These are phyloP conservation scores for Discostella pseudostelligera DNA, from an alignment of 108 stramenopile species.

Conservation along the genomic window DNA sequence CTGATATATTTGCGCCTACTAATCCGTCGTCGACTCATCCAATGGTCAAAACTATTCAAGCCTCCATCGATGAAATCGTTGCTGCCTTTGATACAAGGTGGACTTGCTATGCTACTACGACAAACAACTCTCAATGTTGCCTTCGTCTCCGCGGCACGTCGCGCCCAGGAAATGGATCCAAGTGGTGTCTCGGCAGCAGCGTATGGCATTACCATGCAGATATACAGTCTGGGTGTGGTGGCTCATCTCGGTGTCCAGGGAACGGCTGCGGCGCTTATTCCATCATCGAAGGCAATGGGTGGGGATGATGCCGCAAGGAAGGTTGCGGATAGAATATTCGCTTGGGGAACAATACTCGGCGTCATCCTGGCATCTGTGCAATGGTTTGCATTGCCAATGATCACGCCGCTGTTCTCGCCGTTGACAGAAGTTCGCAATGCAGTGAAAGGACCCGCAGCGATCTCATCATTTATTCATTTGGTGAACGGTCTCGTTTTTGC, in stretches of 20 bases:
- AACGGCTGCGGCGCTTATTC: slow-evolving; percentile 70
- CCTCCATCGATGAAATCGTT: slow-evolving; percentile 53
- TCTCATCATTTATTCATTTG: slow-evolving; percentile 67
- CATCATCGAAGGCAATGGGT: slow-evolving; percentile 48
- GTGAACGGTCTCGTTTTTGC: slow-evolving; percentile 76
- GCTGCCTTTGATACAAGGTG: slow-evolving; percentile 64
- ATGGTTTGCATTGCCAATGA: slow-evolving; percentile 45
- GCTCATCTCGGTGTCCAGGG: slow-evolving; percentile 68
- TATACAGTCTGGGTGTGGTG: slow-evolving; percentile 74
- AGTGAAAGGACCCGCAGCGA: slow-evolving; percentile 58
- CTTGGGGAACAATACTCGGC: slow-evolving; percentile 65
- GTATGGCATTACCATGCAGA: slow-evolving; percentile 82
- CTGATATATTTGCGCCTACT: slow-evolving; percentile 61
- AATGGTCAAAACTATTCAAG: slow-evolving; percentile 44
- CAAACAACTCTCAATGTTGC: slow-evolving; percentile 70
- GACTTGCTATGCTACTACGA: slow-evolving; percentile 65
- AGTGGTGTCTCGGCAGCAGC: slow-evolving; percentile 80
- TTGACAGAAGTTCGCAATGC: slow-evolving; percentile 72
- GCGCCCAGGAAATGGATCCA: slow-evolving; percentile 74
- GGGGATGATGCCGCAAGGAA: slow-evolving; percentile 56
- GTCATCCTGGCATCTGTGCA: slow-evolving; percentile 54
- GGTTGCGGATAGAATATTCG: slow-evolving; percentile 69
- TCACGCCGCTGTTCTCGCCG: slow-evolving; percentile 72
- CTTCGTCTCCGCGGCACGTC: slow-evolving; percentile 65
- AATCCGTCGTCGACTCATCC: slow-evolving; percentile 26